Evolutionary conservation across 2,329 filamentous ascomycete genomes (phyloP).

Genomic region (Pseudogymnoascus sp.): DNA sequence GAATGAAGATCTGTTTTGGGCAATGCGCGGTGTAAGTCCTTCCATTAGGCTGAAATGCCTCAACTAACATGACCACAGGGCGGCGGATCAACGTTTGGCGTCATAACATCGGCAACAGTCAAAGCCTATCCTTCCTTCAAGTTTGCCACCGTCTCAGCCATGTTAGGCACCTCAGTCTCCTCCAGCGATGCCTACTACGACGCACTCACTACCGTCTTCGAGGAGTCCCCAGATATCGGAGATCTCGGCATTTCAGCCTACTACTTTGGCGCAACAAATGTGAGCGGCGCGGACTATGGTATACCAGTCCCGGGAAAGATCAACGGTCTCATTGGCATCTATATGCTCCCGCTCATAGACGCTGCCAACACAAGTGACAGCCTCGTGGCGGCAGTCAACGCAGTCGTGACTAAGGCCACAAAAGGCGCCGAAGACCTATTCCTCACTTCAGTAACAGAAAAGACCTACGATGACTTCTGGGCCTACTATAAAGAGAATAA

Average conservation of each 20-base stretch:
- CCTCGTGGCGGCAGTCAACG: slow-evolving; percentile 26
- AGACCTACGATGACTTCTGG: slow-evolving; percentile 19
- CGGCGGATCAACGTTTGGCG: slow-evolving; percentile 53
- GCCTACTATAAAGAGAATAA: slow-evolving; percentile 18
- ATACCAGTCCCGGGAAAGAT: slow-evolving; percentile 19
- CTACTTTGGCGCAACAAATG: slow-evolving; percentile 35
- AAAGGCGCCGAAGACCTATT: slow-evolving; percentile 26
- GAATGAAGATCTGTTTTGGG: slow-evolving; percentile 56
- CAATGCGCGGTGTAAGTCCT: slow-evolving; percentile 46
- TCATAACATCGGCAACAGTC: slow-evolving; percentile 50
- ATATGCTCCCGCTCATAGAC: slow-evolving; percentile 30
- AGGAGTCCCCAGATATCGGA: slow-evolving; percentile 39
- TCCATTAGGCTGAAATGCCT: not conserved
- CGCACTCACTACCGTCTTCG: slow-evolving; percentile 40
- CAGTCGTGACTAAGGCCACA: slow-evolving; percentile 33
- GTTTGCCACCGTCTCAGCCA: slow-evolving; percentile 22
- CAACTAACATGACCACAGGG: slow-evolving; percentile 33
- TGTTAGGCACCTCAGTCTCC: slow-evolving; percentile 27
- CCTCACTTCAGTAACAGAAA: slow-evolving; percentile 10
- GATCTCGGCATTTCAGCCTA: slow-evolving; percentile 47
- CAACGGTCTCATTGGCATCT: slow-evolving; percentile 29
- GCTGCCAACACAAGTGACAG: slow-evolving; percentile 28
- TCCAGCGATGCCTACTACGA: slow-evolving; percentile 37
- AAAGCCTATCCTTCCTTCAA: slow-evolving; percentile 39
- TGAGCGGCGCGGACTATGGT: slow-evolving; percentile 28